Conservation (phyloP, 306 rosid species). For the Hylodesmum podocarpum region DNA sequence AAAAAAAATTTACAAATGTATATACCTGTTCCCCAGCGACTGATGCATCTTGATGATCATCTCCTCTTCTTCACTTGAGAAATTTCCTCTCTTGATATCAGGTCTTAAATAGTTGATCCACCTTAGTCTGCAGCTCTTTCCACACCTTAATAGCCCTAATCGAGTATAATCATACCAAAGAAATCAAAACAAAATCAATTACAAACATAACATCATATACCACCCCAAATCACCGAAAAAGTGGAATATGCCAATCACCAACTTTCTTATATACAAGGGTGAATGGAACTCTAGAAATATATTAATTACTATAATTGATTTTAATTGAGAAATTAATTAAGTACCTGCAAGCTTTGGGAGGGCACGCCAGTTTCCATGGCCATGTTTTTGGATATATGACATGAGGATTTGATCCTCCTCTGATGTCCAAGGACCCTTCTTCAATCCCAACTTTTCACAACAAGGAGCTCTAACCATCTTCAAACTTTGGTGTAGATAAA, state of each 20-base stretch:
- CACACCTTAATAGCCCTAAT: slow-evolving; percentile 87
- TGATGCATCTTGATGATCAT: slow-evolving; percentile 61
- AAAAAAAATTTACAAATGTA: not conserved
- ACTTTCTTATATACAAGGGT: not conserved
- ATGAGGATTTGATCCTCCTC: slow-evolving; percentile 70
- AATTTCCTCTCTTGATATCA: slow-evolving; percentile 87
- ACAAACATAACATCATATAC: not conserved
- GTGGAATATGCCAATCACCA: not conserved
- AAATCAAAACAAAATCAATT: not conserved
- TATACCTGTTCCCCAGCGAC: slow-evolving; percentile 71
- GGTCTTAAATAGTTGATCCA: slow-evolving; percentile 81
- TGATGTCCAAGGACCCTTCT: slow-evolving; percentile 77
- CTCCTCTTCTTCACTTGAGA: slow-evolving; percentile 69
- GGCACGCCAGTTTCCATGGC: slow-evolving; percentile 87
- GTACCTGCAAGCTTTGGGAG: slow-evolving; percentile 86
- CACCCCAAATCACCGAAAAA: not conserved
- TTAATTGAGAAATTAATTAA: not conserved
- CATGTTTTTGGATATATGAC: slow-evolving; percentile 49
- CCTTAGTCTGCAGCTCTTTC: slow-evolving; percentile 84
- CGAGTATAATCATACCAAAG: not conserved
- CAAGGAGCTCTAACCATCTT: slow-evolving; percentile 87
- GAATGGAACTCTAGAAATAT: not conserved
- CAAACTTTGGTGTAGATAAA: not conserved
- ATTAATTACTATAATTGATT: not conserved
- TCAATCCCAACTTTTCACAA: slow-evolving; percentile 78